Evolutionary conservation across 140 eudicot species (phyloP), one percentile per base, ranked within the genome.

Genomic region (Eryngium alpinum): DNA sequence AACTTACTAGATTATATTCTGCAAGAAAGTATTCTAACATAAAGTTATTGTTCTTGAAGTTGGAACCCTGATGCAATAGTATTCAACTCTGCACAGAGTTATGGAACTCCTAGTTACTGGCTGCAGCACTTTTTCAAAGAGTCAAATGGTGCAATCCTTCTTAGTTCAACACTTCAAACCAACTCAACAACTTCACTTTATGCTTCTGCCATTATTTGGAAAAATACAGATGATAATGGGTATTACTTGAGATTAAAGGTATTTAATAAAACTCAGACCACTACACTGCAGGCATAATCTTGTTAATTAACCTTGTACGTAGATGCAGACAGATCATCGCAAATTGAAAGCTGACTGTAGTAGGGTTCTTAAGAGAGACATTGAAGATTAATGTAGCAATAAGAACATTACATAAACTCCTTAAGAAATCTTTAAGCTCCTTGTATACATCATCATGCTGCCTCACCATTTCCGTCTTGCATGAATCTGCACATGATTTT

Each of bases 101-200:
- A 89, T 56, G 98, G 98, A 49, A 94, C 98, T 71, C 98, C 98
- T 65, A 89, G 91, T 86, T 94, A 94, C 73, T 94, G 94, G 97
- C 92, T 94, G 97, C 98, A 94, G 81, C 90, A 84, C 1, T 86
- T 90, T 84, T 94, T 94, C 86, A 87, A 85, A 49, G 78, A 86
- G 79, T 92, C 98, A 56, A 94, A 93, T 85, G 93, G 91, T 46
- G 97, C 96, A 77, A 84, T 76, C 73, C 97, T 94, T 85, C 92
- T 92, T n/a, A 75, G 80, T 25, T 87, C 97, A 28, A 83, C 81
- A 32, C 85, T 94, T 15, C 89, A 86, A 81, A 31, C 86, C 53
- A 81, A 76, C 72, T 44, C 91, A 19, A 87, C 96, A 56, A 72
- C 28, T 76, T 88, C 97, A 49, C 85, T 92, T 3, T 62, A 77